A percentile compares a stretch with the other conserved stretches of the same genome.
These are phyloP conservation scores for Melampsora larici-populina DNA, from an alignment of 1,284 basidiomycete species.

Conservation along the genomic window DNA sequence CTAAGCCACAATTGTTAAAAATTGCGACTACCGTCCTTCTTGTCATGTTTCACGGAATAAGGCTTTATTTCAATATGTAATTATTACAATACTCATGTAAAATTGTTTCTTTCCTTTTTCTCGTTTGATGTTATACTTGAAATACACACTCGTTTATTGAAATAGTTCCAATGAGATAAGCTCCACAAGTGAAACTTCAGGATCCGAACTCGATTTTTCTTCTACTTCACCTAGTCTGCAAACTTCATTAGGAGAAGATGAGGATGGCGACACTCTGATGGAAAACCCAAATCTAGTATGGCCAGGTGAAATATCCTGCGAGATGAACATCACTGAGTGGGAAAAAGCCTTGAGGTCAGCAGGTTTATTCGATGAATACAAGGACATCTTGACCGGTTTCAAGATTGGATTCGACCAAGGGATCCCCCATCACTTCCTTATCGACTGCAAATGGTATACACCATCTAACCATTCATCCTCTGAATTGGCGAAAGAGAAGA, in stretches of 20 bases:
- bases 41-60: neutral
- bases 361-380: neutral
- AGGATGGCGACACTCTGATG: neutral
- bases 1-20: neutral
- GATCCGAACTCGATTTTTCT: neutral
- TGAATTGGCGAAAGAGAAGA: neutral
- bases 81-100: neutral
- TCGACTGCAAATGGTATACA: neutral
- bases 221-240: neutral
- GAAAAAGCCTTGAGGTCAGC: neutral
- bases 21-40: neutral
- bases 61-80: neutral
- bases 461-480: neutral
- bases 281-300: neutral
- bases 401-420: neutral
- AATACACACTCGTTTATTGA: too few species aligned
- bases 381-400: neutral
- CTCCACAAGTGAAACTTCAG: neutral
- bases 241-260: neutral
- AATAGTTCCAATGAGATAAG: too few species aligned
- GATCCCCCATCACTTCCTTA: neutral
- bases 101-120: too few species aligned
- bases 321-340: slow-evolving; percentile 4
- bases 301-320: too few species aligned
- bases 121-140: too few species aligned